Evolutionary conservation across 441 rosid genomes (phyloP), one percentile per base, ranked within the genome.

Genomic region (Corymbia citriodora): DNA sequence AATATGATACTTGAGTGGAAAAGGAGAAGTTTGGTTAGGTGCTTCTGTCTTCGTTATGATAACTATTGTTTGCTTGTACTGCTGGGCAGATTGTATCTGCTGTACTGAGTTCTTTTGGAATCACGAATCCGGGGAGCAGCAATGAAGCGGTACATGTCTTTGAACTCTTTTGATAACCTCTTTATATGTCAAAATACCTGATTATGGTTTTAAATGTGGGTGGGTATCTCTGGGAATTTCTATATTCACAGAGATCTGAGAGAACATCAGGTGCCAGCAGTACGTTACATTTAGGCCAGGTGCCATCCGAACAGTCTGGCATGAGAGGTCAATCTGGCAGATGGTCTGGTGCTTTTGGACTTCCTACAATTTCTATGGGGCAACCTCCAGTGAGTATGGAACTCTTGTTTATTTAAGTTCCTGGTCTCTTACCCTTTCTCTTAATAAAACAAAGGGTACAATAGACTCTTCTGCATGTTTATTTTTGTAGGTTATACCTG

Each of bases 81-180:
- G 88, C 79, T 90, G 91, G 50, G 87, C 96, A 96, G 98, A 95
- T 96, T 87, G 96, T 96, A 72, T 95, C 97, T 83, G 96, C 98
- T 63, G 94, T 96, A 90, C 97, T 96, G 52, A 97, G 97, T 88
- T 96, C 97, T 72, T 93, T 96, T 63, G 97, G 97, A 92, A 87
- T 95, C 52, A 61, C 96, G 61, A 95, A 93, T 92, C 87, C 92
- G 23, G 95, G 94, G 87, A 93, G 93, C 90, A 95, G 94, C 87
- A 89, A 87, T 91, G 95, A 91, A 89, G 96, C 94, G 88, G 85
- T 91, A 89, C 95, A 93, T 91, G 92, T 87, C 89, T 91, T 94
- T 95, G 96, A 94, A 93, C 92, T 48, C 40, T 91, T 59, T 86
- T 90, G 83, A 91, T 85, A 52, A 92, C 85, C 70, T 89, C 61